phyloP scores from a whole-genome alignment of 2,329 filamentous ascomycete species.

The Davidsoniella virescens region DNA sequence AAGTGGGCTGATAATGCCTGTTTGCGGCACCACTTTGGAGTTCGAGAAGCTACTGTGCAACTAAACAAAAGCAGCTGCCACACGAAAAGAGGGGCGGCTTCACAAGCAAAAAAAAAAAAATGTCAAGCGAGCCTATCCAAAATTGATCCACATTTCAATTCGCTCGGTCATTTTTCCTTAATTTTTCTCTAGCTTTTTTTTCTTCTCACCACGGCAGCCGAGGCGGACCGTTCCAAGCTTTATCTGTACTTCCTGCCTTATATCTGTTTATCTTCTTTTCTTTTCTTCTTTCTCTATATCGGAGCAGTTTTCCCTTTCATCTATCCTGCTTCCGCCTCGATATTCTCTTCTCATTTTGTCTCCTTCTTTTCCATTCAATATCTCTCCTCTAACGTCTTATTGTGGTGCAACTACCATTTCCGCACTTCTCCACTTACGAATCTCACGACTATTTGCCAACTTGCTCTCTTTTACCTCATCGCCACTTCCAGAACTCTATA shows the following conservation, averaged over 20 bases:
- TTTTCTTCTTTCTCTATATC: not conserved
- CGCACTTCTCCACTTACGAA: not conserved
- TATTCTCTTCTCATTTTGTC: too few relatives aligned
- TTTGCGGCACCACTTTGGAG: too few relatives aligned
- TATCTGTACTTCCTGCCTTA: too few relatives aligned
- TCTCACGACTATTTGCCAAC: not conserved
- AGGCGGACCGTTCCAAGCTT: too few relatives aligned
- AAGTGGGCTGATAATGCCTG: too few relatives aligned
- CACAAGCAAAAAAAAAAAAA: too few relatives aligned
- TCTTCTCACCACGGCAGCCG: not conserved
- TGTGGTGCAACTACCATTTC: not conserved
- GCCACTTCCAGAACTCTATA: too few relatives aligned
- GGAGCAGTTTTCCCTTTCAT: not conserved
- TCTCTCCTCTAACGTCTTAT: not conserved
- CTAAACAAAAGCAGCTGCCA: too few relatives aligned
- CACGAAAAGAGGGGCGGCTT: too few relatives aligned
- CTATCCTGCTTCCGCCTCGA: too few relatives aligned
- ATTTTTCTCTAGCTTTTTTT: not conserved
- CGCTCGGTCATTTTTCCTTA: not conserved
- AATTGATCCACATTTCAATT: not conserved
- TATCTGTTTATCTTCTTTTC: not conserved
- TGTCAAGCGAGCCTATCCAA: not conserved
- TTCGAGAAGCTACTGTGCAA: too few relatives aligned
- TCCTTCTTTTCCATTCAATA: not conserved
- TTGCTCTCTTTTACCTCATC: not conserved